Conservation (phyloP, 140 eudicot genomes). For the Senecio squalidus region DNA sequence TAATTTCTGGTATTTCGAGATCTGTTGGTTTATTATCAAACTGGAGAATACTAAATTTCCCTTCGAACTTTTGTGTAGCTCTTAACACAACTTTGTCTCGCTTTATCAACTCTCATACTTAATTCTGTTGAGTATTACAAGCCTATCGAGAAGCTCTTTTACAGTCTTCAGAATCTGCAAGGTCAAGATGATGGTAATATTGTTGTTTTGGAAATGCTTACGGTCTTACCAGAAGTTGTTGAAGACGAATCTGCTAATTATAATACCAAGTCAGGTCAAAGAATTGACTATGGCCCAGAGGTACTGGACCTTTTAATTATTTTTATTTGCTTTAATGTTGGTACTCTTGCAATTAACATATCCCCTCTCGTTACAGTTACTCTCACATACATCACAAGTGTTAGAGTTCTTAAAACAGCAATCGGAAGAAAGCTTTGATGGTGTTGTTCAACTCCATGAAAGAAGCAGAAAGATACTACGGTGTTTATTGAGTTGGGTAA, state of each 20-base stretch:
- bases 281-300: constrained; percentile 66
- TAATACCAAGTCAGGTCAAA: constrained; percentile 38
- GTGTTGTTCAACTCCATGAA: constrained; percentile 45
- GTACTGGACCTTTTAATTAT: constrained; percentile 26
- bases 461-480: constrained; percentile 80
- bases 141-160: constrained; percentile 80
- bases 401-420: constrained; percentile 73
- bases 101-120: constrained; percentile 79
- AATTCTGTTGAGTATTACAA: constrained; percentile 67
- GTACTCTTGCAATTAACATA: constrained; percentile 1
- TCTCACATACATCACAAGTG: constrained; percentile 69
- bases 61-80: constrained; percentile 41
- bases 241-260: constrained; percentile 62
- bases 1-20: background rate
- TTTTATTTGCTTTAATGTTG: background rate
- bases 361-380: constrained; percentile 50
- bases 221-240: constrained; percentile 86
- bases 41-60: constrained; percentile 1
- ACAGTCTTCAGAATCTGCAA: constrained; percentile 80
- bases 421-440: constrained; percentile 50
- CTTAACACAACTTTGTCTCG: constrained; percentile 88
- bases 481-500: constrained; percentile 95
- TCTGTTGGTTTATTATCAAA: background rate
- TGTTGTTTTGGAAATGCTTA: constrained; percentile 89
- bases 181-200: constrained; percentile 60